phyloP scores from a whole-genome alignment of 805 yeast species.

The Lachancea waltii region DNA sequence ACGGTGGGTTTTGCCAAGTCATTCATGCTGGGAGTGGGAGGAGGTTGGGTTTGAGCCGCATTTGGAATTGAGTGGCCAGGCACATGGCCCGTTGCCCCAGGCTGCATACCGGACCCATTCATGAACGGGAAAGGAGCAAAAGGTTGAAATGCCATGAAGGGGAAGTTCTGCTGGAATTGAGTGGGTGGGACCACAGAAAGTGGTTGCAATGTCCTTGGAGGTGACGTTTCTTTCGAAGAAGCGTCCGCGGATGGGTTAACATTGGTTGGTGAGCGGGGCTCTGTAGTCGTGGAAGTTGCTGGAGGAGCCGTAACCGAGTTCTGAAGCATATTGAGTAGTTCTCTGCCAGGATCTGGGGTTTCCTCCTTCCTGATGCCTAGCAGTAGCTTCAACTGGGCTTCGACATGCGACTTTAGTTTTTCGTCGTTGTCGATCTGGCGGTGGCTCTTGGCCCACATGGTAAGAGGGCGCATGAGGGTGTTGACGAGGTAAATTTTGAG shows the following conservation, averaged over 20 bases:
- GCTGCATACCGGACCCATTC: conserved; percentile 16
- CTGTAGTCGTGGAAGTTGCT: conserved; percentile 15
- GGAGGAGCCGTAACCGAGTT: conserved; percentile 32
- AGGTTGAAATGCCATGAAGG: conserved; percentile 24
- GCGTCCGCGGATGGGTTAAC: too few species aligned
- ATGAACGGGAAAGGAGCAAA: conserved; percentile 32
- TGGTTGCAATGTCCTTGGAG: too few species aligned
- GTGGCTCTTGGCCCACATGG: conserved; percentile 49
- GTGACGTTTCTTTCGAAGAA: too few species aligned
- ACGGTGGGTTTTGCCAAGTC: conserved; percentile 9
- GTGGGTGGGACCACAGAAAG: conserved; percentile 7
- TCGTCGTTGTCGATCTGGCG: conserved; percentile 47
- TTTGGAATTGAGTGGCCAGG: conserved; percentile 10
- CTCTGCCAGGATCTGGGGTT: conserved; percentile 67
- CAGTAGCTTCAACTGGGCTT: conserved; percentile 54
- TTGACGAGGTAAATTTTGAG: conserved; percentile 34
- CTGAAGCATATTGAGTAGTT: conserved; percentile 56
- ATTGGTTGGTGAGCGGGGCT: conserved; percentile 14
- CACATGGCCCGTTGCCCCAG: conserved; percentile 7
- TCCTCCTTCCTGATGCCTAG: conserved; percentile 47
- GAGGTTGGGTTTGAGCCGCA: conserved; percentile 11
- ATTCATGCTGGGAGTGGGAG: conserved; percentile 11
- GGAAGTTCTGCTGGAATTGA: conserved; percentile 11
- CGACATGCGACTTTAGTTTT: conserved; percentile 57
- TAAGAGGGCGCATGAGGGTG: conserved; percentile 38